Evolutionary conservation across 2,329 filamentous ascomycete species (phyloP).

Genomic region (Alternaria alternata): DNA sequence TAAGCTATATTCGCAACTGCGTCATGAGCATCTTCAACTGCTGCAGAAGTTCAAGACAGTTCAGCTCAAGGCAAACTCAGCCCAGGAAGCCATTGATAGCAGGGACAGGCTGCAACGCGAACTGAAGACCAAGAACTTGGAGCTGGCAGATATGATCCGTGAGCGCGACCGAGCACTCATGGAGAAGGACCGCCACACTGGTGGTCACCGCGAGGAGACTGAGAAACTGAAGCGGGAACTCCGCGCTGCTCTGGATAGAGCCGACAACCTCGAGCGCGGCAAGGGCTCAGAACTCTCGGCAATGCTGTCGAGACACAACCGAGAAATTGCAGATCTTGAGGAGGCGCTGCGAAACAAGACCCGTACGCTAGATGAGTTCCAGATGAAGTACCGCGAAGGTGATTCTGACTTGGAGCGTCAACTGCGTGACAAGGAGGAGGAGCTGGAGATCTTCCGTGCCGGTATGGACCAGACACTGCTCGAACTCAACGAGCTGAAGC

Average conservation of each 20-base stretch:
- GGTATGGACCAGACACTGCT: constrained; percentile 96
- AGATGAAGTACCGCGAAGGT: constrained; percentile 78
- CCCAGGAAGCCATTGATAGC: constrained; percentile 93
- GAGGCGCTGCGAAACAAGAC: constrained; percentile 89
- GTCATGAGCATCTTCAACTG: constrained; percentile 92
- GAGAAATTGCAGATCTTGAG: constrained; percentile 95
- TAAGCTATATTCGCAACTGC: constrained; percentile 95
- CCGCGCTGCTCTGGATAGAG: constrained; percentile 87
- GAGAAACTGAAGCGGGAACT: constrained; percentile 95
- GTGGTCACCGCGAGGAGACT: constrained; percentile 88
- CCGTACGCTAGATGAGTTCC: constrained; percentile 82
- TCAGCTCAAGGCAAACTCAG: constrained; percentile 94
- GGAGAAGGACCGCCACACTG: constrained; percentile 86
- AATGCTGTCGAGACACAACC: constrained; percentile 94
- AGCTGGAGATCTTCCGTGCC: constrained; percentile 97
- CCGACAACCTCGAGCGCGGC: constrained; percentile 88
- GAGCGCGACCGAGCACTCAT: constrained; percentile 93
- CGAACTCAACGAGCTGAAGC: constrained; percentile 86
- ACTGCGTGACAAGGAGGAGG: constrained; percentile 93
- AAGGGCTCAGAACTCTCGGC: constrained; percentile 96
- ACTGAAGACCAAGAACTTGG: constrained; percentile 99
- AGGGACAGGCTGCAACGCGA: constrained; percentile 96
- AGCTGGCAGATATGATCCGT: constrained; percentile 97
- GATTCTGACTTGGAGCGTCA: constrained; percentile 85
- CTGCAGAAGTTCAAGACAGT: constrained; percentile 96